Conservation (phyloP, 495 filamentous ascomycete genomes). For the Talaromyces nanjingensis region DNA sequence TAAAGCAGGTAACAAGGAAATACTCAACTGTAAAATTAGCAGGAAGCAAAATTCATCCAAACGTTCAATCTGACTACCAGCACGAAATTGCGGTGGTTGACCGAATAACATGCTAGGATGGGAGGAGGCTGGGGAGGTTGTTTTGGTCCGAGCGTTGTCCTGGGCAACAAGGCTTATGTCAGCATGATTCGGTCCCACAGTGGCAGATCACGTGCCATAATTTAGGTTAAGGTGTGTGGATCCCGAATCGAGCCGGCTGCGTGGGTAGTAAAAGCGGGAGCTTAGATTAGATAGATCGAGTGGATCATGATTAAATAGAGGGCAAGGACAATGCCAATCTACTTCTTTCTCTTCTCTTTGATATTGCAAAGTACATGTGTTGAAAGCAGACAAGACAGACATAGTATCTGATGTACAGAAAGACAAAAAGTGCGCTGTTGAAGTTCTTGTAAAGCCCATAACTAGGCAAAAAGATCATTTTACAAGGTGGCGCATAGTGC, state of each 20-base stretch:
- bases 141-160: background rate
- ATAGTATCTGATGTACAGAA: background rate
- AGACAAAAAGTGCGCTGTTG: background rate
- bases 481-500: background rate
- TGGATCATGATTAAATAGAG: background rate
- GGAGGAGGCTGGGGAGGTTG: background rate
- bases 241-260: background rate
- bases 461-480: background rate
- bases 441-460: background rate
- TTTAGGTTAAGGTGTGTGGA: slow-evolving; percentile 3
- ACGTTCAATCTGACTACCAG: background rate
- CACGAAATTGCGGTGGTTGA: slow-evolving; percentile 4
- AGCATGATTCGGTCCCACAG: background rate
- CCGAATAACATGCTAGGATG: background rate
- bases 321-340: background rate
- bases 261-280: background rate
- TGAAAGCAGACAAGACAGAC: background rate
- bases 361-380: background rate
- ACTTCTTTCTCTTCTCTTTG: background rate
- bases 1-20: background rate
- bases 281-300: background rate
- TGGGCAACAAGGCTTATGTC: background rate
- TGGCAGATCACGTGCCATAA: background rate
- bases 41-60: background rate
- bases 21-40: slow-evolving; percentile 1